Evolutionary conservation across 2,329 filamentous ascomycete species (phyloP), one percentile per base, ranked within the genome.

Genomic region (Ophiocordyceps sinensis): DNA sequence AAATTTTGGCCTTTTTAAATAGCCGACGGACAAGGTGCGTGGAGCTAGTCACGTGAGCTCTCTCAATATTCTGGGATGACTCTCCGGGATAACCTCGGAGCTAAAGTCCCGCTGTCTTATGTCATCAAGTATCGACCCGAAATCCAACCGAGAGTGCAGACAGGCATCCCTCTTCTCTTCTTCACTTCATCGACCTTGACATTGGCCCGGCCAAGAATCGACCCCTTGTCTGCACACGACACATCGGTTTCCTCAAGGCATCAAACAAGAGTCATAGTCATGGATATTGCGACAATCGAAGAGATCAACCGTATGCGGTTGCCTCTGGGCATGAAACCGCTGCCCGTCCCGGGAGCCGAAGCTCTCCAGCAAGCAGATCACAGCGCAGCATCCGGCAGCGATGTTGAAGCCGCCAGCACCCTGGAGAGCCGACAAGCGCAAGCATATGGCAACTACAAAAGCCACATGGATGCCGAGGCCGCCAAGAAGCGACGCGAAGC

Each of bases 221-320:
- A 26, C 23, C 6, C 23, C 9, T 26, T 26, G 23, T 26, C 23
- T 26, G 23, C 23, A 26, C 23, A 9, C 23, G 23, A 4, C 23
- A 9, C 23, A 26, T 26, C 23, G 23, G 23, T 7, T 7, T 6
- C 23, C 23, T 5, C 23, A 9, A 3, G 9, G 23, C 6, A 26
- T 5, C 23, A 14, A 32, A 28, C 17, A 34, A 23, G 28, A 28
- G 13, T 21, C 6, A 7, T 26, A 12, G 26, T 13, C 28, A 77
- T 77, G 67, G 76, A 80, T 59, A 68, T 78, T 52, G 76, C 85
- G 36, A 81, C 83, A 26, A 88, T 96, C 56, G 85, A 93, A 62
- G 87, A 95, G 71, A 86, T 85, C 49, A 96, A 96, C 67, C 84
- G 88, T 57, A 82, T 95, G 55, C 86, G 89, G 53, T 71, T 81